Percentiles rank a stretch among this genome's conserved stretches.
Conservation (phyloP, 441 rosid species). For the Bruguiera hainesii region DNA sequence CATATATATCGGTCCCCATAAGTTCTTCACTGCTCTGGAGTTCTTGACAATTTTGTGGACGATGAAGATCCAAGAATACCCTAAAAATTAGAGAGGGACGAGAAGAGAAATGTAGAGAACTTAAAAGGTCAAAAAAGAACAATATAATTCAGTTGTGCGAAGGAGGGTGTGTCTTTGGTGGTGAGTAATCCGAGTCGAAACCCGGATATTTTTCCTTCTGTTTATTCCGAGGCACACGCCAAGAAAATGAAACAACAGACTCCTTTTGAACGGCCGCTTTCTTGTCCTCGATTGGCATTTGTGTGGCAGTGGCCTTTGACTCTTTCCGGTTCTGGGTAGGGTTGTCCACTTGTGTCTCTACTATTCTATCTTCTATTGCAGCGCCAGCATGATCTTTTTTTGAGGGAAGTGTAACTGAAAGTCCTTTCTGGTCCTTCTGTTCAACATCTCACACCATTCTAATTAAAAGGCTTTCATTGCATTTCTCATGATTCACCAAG, state of each 20-base stretch:
- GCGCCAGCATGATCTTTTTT: constrained; percentile 1
- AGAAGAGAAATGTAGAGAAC: not conserved
- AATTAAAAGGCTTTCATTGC: not conserved
- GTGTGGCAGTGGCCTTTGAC: constrained; percentile 4
- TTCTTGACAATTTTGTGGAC: not conserved
- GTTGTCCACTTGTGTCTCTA: not conserved
- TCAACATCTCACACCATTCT: not conserved
- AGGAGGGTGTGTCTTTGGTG: constrained; percentile 85
- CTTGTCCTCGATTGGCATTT: constrained; percentile 2
- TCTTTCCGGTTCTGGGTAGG: constrained; percentile 11
- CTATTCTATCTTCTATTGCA: not conserved
- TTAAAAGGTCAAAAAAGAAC: not conserved
- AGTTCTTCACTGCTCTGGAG: not conserved
- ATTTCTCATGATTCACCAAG: too few relatives aligned
- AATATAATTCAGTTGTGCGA: constrained; percentile 58
- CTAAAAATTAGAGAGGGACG: not conserved
- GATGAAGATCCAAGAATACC: too few relatives aligned
- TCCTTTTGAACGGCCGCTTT: constrained; percentile 13
- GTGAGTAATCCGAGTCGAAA: constrained; percentile 67
- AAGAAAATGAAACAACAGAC: constrained; percentile 40
- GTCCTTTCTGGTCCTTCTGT: constrained; percentile 22
- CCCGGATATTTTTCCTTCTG: constrained; percentile 43
- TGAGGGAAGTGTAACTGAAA: constrained; percentile 4
- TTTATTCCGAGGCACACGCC: constrained; percentile 53
- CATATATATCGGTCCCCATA: too few relatives aligned